These are phyloP conservation scores for Chlamydomonas schloesseri DNA, from an alignment of 139 green algal species.

Conservation along the genomic window DNA sequence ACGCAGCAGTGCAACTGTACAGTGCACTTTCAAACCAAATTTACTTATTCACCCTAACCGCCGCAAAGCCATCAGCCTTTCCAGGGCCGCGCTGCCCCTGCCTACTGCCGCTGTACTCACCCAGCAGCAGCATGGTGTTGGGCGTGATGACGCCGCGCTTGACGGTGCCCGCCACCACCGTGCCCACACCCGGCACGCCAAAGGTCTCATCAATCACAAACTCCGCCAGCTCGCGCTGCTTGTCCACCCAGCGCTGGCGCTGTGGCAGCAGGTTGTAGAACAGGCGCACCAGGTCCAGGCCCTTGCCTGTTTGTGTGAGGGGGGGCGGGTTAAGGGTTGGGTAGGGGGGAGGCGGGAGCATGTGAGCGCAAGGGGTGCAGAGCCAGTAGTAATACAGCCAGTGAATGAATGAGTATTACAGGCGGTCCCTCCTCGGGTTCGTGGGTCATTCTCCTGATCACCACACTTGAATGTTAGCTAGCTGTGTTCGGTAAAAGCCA, in stretches of 20 bases:
- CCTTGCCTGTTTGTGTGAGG: slow-evolving; percentile 58
- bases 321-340: neutral
- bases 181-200: slow-evolving; percentile 88
- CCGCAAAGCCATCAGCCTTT: too few relatives aligned
- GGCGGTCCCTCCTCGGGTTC: too few relatives aligned
- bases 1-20: too few relatives aligned
- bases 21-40: too few relatives aligned
- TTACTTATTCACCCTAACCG: too few relatives aligned
- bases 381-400: too few relatives aligned
- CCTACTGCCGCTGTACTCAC: slow-evolving; percentile 10
- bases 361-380: too few relatives aligned
- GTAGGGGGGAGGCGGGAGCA: neutral
- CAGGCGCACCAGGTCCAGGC: slow-evolving; percentile 84
- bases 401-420: too few relatives aligned
- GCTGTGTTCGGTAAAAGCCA: too few relatives aligned
- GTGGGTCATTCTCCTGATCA: too few relatives aligned
- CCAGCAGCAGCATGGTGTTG: slow-evolving; percentile 82
- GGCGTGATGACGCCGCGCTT: slow-evolving; percentile 83
- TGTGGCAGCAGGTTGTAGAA: slow-evolving; percentile 94
- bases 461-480: too few relatives aligned
- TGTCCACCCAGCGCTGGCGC: slow-evolving; percentile 82
- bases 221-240: slow-evolving; percentile 65
- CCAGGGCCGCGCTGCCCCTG: too few relatives aligned
- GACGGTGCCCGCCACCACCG: slow-evolving; percentile 92
- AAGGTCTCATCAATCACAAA: slow-evolving; percentile 96